Percentiles rank a stretch among this genome's conserved stretches.
Evolutionary conservation across 345 rosid species (phyloP).

Genomic region (Laguncularia racemosa): DNA sequence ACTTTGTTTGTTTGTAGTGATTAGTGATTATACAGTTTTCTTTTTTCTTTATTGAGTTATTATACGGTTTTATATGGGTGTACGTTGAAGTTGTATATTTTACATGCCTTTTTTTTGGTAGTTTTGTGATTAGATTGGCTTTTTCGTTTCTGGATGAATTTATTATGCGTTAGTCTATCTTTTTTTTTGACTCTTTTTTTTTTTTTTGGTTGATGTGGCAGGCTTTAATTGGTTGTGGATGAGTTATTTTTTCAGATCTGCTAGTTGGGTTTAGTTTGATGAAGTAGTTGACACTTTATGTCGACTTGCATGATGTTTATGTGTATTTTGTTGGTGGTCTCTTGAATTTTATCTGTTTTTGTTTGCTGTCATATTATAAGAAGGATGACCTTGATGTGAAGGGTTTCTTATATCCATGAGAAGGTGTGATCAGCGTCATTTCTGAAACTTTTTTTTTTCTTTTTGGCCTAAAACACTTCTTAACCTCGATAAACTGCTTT

Average conservation of each 20-base stretch:
- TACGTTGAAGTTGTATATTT: background rate
- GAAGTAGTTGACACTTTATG: background rate
- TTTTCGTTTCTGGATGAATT: background rate
- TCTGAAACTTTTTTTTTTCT: too few species aligned
- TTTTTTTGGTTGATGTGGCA: background rate
- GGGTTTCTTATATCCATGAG: too few species aligned
- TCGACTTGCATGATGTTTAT: too few species aligned
- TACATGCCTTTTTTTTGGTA: background rate
- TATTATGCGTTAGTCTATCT: background rate
- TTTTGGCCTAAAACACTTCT: background rate
- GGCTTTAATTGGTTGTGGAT: background rate
- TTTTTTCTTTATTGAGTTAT: too few species aligned
- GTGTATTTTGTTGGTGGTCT: too few species aligned
- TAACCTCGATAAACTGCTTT: background rate
- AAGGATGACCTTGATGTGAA: too few species aligned
- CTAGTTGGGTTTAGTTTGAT: constrained; percentile 9
- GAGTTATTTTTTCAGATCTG: constrained; percentile 22
- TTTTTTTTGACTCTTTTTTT: too few species aligned
- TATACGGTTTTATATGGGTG: constrained; percentile 2
- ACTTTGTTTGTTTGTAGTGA: background rate
- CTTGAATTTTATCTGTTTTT: too few species aligned
- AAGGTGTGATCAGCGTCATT: too few species aligned
- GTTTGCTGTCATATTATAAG: too few species aligned
- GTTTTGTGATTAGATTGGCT: background rate
- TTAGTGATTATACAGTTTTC: too few species aligned